phyloP scores from a whole-genome alignment of 768 basidiomycete species.

The Lactifluus echinatus region DNA sequence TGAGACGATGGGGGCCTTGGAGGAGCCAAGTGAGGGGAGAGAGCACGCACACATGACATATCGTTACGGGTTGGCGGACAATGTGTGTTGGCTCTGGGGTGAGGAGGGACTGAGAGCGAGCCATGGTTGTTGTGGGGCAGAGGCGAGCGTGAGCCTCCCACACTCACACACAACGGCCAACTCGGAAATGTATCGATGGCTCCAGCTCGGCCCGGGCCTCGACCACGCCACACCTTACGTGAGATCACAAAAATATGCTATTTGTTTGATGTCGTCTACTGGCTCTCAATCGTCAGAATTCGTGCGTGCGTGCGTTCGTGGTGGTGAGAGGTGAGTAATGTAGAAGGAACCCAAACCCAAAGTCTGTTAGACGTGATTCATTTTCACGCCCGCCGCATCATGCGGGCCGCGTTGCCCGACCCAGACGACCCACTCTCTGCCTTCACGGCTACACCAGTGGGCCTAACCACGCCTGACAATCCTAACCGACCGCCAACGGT shows the following conservation, averaged over 20 bases:
- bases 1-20: conserved; percentile 10
- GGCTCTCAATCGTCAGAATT: conserved; percentile 4
- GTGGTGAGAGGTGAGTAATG: background rate
- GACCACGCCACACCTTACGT: no score
- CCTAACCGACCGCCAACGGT: background rate
- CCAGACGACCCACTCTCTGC: background rate
- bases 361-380: background rate
- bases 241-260: background rate
- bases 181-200: no score
- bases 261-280: no score
- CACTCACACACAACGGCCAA: no score
- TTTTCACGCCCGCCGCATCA: conserved; percentile 7
- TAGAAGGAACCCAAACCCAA: background rate
- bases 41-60: conserved; percentile 49
- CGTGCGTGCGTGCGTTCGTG: conserved; percentile 8
- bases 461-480: background rate
- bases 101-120: conserved; percentile 38
- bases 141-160: no score
- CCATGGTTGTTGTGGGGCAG: conserved; percentile 31
- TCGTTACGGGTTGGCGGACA: conserved; percentile 38
- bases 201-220: no score
- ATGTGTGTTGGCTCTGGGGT: conserved; percentile 37
- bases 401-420: background rate
- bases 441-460: background rate
- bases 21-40: background rate